Evolutionary conservation across 2,329 filamentous ascomycete species (phyloP).

Genomic region (Fusarium chuoi): DNA sequence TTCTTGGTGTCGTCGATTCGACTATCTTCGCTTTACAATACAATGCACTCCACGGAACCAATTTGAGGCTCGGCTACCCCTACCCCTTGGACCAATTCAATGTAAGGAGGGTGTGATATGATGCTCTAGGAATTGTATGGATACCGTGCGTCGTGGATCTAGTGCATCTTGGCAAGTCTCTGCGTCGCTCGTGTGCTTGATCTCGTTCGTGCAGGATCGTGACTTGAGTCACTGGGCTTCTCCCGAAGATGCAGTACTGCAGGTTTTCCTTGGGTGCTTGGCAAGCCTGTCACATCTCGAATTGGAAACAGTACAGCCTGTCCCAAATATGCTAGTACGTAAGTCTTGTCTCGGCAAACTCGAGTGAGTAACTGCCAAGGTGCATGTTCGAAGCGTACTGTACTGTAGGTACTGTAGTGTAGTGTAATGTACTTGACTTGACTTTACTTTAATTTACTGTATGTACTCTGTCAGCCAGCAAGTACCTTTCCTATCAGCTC

Average conservation of each 20-base stretch:
- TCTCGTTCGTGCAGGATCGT: constrained; percentile 10
- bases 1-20: neutral
- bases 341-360: neutral
- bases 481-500: constrained; percentile 72
- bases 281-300: neutral
- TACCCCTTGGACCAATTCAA: constrained; percentile 5
- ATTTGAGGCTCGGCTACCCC: neutral
- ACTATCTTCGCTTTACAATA: neutral
- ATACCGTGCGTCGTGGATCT: neutral
- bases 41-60: neutral
- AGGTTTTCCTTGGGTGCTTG: constrained; percentile 1
- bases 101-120: constrained; percentile 6
- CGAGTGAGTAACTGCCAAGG: neutral
- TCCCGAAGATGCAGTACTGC: neutral
- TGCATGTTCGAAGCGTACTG: neutral
- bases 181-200: neutral
- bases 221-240: neutral
- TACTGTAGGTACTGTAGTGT: neutral
- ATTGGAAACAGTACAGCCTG: neutral
- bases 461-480: constrained; percentile 31
- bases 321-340: neutral
- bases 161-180: neutral
- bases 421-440: neutral
- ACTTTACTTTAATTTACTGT: too few relatives aligned
- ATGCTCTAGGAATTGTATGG: neutral